Base-by-base conservation (phyloP, 73 alveolate genomes). In the Blepharisma stoltei region DNA sequence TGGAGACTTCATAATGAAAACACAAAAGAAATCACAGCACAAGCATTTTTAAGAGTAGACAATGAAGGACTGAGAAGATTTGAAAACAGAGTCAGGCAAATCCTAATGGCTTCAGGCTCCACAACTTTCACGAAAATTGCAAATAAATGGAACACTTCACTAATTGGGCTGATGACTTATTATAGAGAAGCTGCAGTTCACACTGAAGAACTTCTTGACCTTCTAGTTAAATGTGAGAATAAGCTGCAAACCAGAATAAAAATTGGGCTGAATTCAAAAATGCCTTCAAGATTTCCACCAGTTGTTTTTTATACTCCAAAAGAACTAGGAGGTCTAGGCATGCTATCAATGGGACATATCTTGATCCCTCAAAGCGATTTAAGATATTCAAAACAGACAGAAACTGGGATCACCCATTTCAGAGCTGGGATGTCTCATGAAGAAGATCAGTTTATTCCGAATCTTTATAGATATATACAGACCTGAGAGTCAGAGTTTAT, bases 201-300 rank as follows among this genome's bases (percentile, higher is more conserved):
- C 84, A 97, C 99, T 14, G 99, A 98, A 83, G 91, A 97, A 78
- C 86, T 98, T 91, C 91, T 98, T 41, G 99, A 98, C 81, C 87
- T 98, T 11, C 86, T 98, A 65, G 99, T 98, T 41, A 95, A 97
- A 88, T 90, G 98, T 70, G 99, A 95, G 85, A 92, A 90, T 82
- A 86, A 86, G 65, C 96, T 98, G 54, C 97, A 98, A 94, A 98
- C 99, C 6, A 89, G 99, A 60, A 98, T 98, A 73, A 98, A 98
- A 89, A 94, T 98, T 60, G 99, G 99, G 5, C 89, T 98, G 76
- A 98, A 98, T 87, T 96, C 99, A 54, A 98, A 98, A 89, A 98
- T 98, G 99, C 99, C 99, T 46, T 89, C 99, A 55, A 90, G 99
- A 38, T 98, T 98, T 97, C 99, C 99, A 0, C 99, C 99, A 0